Evolutionary conservation across 2,329 filamentous ascomycete species (phyloP).

Genomic region (Scedosporium dehoogii): DNA sequence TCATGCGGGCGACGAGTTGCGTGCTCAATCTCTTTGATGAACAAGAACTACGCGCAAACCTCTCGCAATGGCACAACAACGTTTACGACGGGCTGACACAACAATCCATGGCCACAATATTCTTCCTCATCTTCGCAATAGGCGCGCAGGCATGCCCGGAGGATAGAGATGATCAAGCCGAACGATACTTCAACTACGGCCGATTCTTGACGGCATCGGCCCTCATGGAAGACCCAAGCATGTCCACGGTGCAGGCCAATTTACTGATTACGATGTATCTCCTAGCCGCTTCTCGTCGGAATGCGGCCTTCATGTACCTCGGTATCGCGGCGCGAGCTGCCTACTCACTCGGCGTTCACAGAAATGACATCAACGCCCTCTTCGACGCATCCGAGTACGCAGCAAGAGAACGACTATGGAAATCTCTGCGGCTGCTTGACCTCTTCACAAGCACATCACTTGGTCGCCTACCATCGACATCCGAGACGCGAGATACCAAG

Average conservation of each 20-base stretch:
- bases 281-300: conserved; percentile 21
- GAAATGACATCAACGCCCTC: conserved; percentile 16
- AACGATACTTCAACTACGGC: conserved; percentile 23
- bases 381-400: conserved; percentile 12
- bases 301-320: conserved; percentile 27
- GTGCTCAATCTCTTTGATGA: conserved; percentile 22
- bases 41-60: conserved; percentile 14
- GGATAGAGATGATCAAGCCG: conserved; percentile 20
- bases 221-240: conserved; percentile 24
- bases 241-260: conserved; percentile 22
- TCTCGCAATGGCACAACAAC: conserved; percentile 19
- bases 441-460: conserved; percentile 23
- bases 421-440: conserved; percentile 21
- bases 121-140: conserved; percentile 21
- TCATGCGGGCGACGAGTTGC: conserved; percentile 17
- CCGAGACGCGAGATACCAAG: conserved; percentile 15
- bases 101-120: conserved; percentile 10
- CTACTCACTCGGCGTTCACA: conserved; percentile 22
- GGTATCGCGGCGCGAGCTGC: conserved; percentile 27
- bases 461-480: conserved; percentile 21
- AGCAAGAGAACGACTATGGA: conserved; percentile 20
- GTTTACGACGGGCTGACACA: neutral
- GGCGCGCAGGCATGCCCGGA: conserved; percentile 22
- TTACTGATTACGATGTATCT: conserved; percentile 27
- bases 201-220: conserved; percentile 21